These are phyloP conservation scores for Neurospora sp. DNA, from an alignment of 2,329 filamentous ascomycete genomes.

Conservation along the genomic window DNA sequence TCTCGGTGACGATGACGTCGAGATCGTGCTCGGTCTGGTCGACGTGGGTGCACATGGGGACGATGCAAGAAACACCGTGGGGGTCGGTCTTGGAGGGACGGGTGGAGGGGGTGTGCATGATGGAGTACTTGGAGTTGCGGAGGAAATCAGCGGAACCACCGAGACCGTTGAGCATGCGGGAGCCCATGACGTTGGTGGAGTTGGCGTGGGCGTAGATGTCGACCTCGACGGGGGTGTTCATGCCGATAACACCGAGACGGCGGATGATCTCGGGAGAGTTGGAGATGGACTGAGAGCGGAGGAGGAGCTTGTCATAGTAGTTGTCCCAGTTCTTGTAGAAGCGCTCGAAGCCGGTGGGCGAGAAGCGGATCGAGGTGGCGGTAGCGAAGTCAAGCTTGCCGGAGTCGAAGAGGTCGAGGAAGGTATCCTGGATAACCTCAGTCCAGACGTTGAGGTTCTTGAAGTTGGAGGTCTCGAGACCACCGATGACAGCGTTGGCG, in stretches of 20 bases:
- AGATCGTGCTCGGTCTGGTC: constrained; percentile 92
- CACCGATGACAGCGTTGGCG: constrained; percentile 82
- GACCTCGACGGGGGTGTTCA: constrained; percentile 92
- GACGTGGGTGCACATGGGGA: constrained; percentile 88
- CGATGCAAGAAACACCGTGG: constrained; percentile 73
- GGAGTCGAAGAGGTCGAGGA: constrained; percentile 85
- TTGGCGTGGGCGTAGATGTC: constrained; percentile 94
- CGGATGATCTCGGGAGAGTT: constrained; percentile 89
- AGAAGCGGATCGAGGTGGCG: constrained; percentile 83
- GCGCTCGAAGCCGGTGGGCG: constrained; percentile 75
- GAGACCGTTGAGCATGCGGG: constrained; percentile 77
- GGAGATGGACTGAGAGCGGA: constrained; percentile 79
- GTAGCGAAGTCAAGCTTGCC: constrained; percentile 84
- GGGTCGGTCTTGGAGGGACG: constrained; percentile 76
- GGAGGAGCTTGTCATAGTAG: constrained; percentile 73
- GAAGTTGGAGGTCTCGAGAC: constrained; percentile 73
- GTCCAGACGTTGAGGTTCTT: constrained; percentile 87
- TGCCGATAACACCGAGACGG: constrained; percentile 77
- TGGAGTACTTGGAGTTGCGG: constrained; percentile 69
- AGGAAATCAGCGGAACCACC: constrained; percentile 78
- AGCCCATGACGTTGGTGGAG: constrained; percentile 81
- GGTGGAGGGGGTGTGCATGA: constrained; percentile 86
- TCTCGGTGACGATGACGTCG: constrained; percentile 70
- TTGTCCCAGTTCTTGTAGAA: constrained; percentile 81
- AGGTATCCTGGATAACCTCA: constrained; percentile 85